phyloP scores from a whole-genome alignment of 352 stramenopile species.

The Phytopythium oedochilum region DNA sequence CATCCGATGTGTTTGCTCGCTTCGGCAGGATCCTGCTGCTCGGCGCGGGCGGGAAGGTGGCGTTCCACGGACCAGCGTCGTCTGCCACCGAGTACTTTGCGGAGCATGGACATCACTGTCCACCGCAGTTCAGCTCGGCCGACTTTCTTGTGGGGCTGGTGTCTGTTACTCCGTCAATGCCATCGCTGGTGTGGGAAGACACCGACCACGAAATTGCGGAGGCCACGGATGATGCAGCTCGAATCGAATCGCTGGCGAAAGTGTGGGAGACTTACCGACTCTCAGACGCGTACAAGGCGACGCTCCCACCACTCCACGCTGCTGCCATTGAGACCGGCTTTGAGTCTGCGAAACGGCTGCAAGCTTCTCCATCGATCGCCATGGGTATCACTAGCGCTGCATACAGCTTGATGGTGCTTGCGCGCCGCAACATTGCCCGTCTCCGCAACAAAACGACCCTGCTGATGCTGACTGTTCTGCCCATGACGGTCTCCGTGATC shows the following conservation, averaged over 20 bases:
- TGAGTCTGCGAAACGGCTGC: not conserved
- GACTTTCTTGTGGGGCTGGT: constrained; percentile 21
- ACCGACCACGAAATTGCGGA: not conserved
- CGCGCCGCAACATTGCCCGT: constrained; percentile 26
- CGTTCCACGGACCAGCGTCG: constrained; percentile 27
- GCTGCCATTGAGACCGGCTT: not conserved
- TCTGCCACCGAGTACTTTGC: constrained; percentile 28
- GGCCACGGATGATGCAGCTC: constrained; percentile 4
- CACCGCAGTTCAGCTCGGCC: constrained; percentile 33
- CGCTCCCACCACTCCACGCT: not conserved
- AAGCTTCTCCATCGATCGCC: not conserved
- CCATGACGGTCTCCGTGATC: constrained; percentile 17
- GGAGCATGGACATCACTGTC: constrained; percentile 22
- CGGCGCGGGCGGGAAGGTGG: constrained; percentile 16
- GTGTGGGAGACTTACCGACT: not conserved
- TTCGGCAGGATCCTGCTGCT: constrained; percentile 39
- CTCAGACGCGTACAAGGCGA: not conserved
- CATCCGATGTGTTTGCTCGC: constrained; percentile 36
- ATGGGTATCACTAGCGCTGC: not conserved
- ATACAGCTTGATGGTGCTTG: constrained; percentile 17
- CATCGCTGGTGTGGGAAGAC: not conserved
- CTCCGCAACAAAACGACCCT: constrained; percentile 23
- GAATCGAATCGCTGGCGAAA: not conserved
- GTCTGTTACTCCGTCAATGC: not conserved
- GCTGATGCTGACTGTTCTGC: not conserved